Base-by-base conservation (phyloP, 345 rosid genomes). In the Capsella bursapastoris region DNA sequence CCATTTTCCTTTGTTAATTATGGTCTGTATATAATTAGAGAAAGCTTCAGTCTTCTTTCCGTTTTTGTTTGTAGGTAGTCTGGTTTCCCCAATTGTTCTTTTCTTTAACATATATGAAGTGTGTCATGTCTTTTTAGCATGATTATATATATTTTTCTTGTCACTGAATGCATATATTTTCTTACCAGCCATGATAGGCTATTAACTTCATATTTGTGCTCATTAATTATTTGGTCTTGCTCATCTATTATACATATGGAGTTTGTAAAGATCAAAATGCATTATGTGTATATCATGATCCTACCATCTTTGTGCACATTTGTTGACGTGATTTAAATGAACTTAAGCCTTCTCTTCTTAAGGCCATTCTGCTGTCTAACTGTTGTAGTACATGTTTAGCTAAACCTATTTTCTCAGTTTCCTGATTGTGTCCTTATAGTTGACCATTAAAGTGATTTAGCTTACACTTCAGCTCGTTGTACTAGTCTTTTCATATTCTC, bases 391-490 rank as follows among this genome's bases (percentile, higher is more conserved):
- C 63, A 52, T 52, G 18, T 57, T 58, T 28, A 28, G 14, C 40
- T 13, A 66, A 13, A 38, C 2, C 18, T 16, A 16, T 48, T 25
- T 31, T 62, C 41, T 34, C 37, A 32, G 14, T 53, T 14, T 28
- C 34, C 15, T 44, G 40, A 57, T 53, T 61, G 50, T 53, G 50
- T 63, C 52, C 66, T 18, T 67, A 51, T 73, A 44, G 25, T 55
- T 74, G n/a, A 63, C 51, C 43, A 35, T 16, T 40, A 41, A 62
- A 69, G 38, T 60, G 63, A 34, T 43, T 25, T 78, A 51, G 37
- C 53, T 76, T 76, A 62, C 14, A 6, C 47, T 70, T 38, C 59
- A 61, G 52, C 65, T 28, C 49, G 44, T 45, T 69, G 44, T 45
- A 69, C 41, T 63, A 31, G 65, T 53, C 40, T 69, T 69, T 67